phyloP scores from a whole-genome alignment of 1,284 basidiomycete genomes.

The Ganoderma meredithae region DNA sequence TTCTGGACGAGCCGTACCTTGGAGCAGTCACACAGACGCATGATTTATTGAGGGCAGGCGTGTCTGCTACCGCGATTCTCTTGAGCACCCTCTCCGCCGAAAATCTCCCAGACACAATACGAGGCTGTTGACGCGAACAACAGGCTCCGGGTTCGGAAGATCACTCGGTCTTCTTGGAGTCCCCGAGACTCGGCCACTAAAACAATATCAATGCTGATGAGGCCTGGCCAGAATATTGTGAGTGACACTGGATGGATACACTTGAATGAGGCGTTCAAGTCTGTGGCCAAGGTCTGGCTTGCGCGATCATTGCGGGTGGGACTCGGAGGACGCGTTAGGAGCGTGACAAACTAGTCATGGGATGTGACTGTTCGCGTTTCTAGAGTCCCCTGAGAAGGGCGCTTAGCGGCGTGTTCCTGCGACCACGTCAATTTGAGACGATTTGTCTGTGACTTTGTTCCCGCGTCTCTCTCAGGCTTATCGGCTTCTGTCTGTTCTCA shows the following conservation, averaged over 20 bases:
- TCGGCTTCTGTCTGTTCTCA: conserved; percentile 1
- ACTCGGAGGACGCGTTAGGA: not conserved
- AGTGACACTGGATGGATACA: too few species aligned
- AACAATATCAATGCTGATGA: too few species aligned
- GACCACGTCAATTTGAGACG: not conserved
- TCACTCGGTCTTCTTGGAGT: not conserved
- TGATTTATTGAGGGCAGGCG: not conserved
- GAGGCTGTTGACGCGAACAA: not conserved
- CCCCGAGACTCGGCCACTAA: too few species aligned
- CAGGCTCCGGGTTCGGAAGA: not conserved
- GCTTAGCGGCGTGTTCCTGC: not conserved
- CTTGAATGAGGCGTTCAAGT: too few species aligned
- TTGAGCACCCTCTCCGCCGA: not conserved
- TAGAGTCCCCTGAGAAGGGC: not conserved
- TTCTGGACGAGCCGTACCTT: not conserved
- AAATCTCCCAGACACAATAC: not conserved
- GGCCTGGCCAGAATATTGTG: too few species aligned
- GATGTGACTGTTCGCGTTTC: conserved; percentile 29
- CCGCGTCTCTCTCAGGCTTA: not conserved
- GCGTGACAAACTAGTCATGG: conserved; percentile 26
- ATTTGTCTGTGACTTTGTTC: not conserved
- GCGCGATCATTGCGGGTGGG: not conserved
- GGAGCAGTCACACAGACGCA: not conserved
- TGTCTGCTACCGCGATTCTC: not conserved
- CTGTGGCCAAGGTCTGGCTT: not conserved